Evolutionary conservation across 345 rosid genomes (phyloP), one percentile per base, ranked within the genome.

Genomic region (Cochlearia excelsa): DNA sequence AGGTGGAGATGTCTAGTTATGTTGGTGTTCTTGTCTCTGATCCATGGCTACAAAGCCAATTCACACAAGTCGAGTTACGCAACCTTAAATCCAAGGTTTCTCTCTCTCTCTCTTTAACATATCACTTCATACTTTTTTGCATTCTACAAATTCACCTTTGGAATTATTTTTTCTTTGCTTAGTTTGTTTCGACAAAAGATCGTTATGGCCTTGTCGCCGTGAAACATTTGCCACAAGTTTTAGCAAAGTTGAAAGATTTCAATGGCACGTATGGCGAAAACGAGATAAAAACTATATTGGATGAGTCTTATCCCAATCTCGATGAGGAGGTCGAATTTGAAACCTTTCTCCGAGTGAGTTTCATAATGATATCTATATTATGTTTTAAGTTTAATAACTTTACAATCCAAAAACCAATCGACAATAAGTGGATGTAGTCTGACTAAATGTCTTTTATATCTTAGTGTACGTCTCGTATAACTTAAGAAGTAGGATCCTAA

Each of bases 11-110:
- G 96, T 77, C 98, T 75, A 72, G 84, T 80, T 91, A 79, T 69
- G 87, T 73, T 62, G 98, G 96, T 49, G 90, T 91, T 16, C 59
- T 81, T 57, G 95, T 91, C 63, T 91, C 96, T 71, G 98, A 91
- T 88, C 92, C 86, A 64, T 64, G 68, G 98, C 85, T 91, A 56
- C 98, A 88, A 56, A 78, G 90, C 78, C 95, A 91, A 73, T 91
- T 91, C 83, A 88, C 98, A 51, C 95, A 91, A 77, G 95, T 88
- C n/a, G 87, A 91, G 78, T 78, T 88, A 23, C 96, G 95, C 3
- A 80, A 81, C 35, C 95, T 91, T 52, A 82, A 91, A 75, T 82
- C 96, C 69, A 82, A 80, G 86, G 96, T 85, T 56, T 71, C 9
- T 57, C 3, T 3, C 42, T 47, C 38, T 44, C 11, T 11, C n/a